These are phyloP conservation scores for Tricholoma flavovirens DNA, from an alignment of 768 basidiomycete genomes.

Conservation along the genomic window DNA sequence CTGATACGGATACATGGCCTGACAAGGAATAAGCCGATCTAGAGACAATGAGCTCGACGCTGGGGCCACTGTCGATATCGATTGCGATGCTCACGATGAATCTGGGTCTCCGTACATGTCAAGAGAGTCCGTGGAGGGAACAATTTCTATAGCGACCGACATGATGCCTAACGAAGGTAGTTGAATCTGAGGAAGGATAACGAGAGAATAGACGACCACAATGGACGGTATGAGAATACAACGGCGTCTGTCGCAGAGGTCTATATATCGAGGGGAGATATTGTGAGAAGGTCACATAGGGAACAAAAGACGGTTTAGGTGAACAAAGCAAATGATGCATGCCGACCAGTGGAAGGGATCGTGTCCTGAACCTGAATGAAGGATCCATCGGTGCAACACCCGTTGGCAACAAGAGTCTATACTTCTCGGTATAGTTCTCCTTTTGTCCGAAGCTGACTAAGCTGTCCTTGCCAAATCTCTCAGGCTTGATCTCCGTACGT, in stretches of 20 bases:
- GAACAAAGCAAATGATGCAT: constrained; percentile 12
- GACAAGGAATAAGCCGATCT: constrained; percentile 88
- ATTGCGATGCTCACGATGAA: constrained; percentile 41
- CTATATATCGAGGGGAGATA: constrained; percentile 11
- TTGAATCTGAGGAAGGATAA: constrained; percentile 15
- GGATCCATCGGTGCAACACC: too few species aligned
- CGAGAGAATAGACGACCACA: constrained; percentile 10
- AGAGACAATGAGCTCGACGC: background rate
- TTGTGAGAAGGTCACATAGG: constrained; percentile 5
- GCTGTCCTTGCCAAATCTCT: background rate
- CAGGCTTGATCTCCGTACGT: constrained; percentile 5
- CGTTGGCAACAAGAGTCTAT: too few species aligned
- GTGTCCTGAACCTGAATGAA: too few species aligned
- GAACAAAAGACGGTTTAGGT: constrained; percentile 17
- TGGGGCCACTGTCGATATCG: background rate
- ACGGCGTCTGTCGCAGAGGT: constrained; percentile 8
- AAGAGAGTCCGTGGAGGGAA: constrained; percentile 49
- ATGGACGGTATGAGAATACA: constrained; percentile 9
- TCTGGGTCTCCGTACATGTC: constrained; percentile 71
- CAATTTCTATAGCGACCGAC: constrained; percentile 62
- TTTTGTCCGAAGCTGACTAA: constrained; percentile 20
- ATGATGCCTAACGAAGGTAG: constrained; percentile 31
- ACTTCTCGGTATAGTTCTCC: constrained; percentile 11
- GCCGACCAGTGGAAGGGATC: too few species aligned
- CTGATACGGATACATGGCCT: constrained; percentile 65